Conservation (phyloP, 495 filamentous ascomycete genomes). For the Penicillium pulvis region DNA sequence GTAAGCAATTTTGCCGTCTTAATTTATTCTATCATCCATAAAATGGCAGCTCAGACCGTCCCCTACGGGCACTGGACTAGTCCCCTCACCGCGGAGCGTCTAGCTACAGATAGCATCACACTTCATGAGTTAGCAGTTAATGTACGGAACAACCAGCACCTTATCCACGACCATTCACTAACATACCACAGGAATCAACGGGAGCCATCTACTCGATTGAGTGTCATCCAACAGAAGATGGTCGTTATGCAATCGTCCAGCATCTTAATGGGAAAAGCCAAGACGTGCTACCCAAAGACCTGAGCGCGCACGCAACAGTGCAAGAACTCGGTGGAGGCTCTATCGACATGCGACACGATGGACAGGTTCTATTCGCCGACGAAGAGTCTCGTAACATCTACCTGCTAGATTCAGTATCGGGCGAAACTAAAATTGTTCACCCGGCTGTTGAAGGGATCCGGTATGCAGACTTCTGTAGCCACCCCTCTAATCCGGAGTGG, state of each 20-base stretch:
- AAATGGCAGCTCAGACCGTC: slow-evolving; percentile 23
- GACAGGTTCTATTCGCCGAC: slow-evolving; percentile 46
- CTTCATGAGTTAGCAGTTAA: slow-evolving; percentile 34
- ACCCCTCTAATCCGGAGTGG: slow-evolving; percentile 35
- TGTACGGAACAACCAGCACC: slow-evolving; percentile 11
- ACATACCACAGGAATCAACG: slow-evolving; percentile 22
- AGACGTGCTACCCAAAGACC: slow-evolving; percentile 44
- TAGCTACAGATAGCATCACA: slow-evolving; percentile 35
- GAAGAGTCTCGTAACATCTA: slow-evolving; percentile 37
- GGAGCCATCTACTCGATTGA: slow-evolving; percentile 46
- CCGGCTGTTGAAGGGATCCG: slow-evolving; percentile 31
- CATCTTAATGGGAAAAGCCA: slow-evolving; percentile 25
- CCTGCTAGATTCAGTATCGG: slow-evolving; percentile 31
- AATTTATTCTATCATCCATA: neutral
- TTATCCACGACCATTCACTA: neutral
- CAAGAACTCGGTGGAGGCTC: slow-evolving; percentile 44
- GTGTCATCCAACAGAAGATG: slow-evolving; percentile 39
- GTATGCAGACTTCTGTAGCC: slow-evolving; percentile 39
- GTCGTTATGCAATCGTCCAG: slow-evolving; percentile 43
- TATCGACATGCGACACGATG: slow-evolving; percentile 29
- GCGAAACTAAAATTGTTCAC: slow-evolving; percentile 22
- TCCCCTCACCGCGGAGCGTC: slow-evolving; percentile 40
- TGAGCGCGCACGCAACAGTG: slow-evolving; percentile 40
- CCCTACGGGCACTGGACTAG: slow-evolving; percentile 51
- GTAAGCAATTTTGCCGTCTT: too few species aligned